phyloP scores from a whole-genome alignment of 192 early-diverging fungal genomes.

The Phycomyces nitens region DNA sequence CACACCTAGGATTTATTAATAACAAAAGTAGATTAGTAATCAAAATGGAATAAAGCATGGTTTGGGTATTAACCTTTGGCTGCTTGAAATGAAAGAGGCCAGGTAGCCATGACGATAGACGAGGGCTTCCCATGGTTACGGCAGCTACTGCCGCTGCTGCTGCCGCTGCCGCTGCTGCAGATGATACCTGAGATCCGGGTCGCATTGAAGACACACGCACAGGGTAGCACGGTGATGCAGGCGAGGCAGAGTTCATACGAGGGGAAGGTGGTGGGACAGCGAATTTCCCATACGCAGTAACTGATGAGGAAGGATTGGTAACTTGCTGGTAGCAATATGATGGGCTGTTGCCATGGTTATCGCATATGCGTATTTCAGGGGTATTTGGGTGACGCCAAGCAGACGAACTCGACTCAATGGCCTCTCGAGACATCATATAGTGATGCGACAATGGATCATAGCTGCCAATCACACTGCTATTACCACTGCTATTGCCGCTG shows the following conservation, averaged over 20 bases:
- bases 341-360: not conserved
- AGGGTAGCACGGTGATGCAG: not conserved
- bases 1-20: slow-evolving; percentile 10
- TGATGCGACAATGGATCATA: not conserved
- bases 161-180: not conserved
- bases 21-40: not conserved
- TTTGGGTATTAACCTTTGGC: slow-evolving; percentile 24
- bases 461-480: not conserved
- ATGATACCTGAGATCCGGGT: slow-evolving; percentile 3
- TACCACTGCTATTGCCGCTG: not conserved
- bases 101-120: slow-evolving; percentile 24
- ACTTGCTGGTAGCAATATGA: not conserved
- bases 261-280: not conserved
- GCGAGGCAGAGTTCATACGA: not conserved
- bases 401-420: slow-evolving; percentile 16
- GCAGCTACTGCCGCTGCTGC: not conserved
- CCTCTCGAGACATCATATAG: slow-evolving; percentile 3
- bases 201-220: not conserved
- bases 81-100: slow-evolving; percentile 31
- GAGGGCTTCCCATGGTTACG: slow-evolving; percentile 7
- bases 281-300: not conserved
- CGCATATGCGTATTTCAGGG: not conserved
- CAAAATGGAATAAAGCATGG: not conserved
- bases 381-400: slow-evolving; percentile 4
- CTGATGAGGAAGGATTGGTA: not conserved